These are phyloP conservation scores for Penicillium brevicompactum DNA, from an alignment of 2,329 filamentous ascomycete species.

Conservation along the genomic window DNA sequence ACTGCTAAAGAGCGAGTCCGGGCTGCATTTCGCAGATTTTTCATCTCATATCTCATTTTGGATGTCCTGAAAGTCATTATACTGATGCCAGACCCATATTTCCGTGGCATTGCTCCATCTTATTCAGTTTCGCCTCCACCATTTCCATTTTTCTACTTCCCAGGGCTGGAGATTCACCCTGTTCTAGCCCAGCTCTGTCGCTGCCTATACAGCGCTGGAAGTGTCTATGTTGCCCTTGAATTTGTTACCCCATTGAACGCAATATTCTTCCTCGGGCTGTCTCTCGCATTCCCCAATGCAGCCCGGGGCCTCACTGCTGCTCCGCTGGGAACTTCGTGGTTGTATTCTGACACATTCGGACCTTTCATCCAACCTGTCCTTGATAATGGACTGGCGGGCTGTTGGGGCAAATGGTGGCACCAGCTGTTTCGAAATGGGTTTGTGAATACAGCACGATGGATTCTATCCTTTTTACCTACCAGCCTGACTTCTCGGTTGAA, in stretches of 20 bases:
- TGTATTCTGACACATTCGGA: slow-evolving; percentile 63
- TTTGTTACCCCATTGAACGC: slow-evolving; percentile 64
- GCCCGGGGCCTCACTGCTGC: slow-evolving; percentile 63
- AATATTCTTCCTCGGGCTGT: slow-evolving; percentile 59
- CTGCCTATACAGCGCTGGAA: slow-evolving; percentile 57
- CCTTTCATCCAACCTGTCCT: slow-evolving; percentile 40
- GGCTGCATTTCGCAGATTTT: slow-evolving; percentile 49
- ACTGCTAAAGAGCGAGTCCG: slow-evolving; percentile 52
- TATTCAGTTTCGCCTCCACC: slow-evolving; percentile 40
- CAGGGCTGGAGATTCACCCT: slow-evolving; percentile 41
- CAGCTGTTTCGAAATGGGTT: slow-evolving; percentile 75
- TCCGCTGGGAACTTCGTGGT: slow-evolving; percentile 61
- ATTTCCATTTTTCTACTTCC: slow-evolving; percentile 47
- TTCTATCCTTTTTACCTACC: slow-evolving; percentile 31
- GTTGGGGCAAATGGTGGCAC: slow-evolving; percentile 90
- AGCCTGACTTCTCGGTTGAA: slow-evolving; percentile 15
- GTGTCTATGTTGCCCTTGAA: slow-evolving; percentile 62
- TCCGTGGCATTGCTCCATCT: slow-evolving; percentile 59
- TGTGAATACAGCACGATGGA: slow-evolving; percentile 42
- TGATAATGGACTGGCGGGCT: slow-evolving; percentile 73
- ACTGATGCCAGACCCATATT: slow-evolving; percentile 77
- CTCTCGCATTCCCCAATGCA: slow-evolving; percentile 51
- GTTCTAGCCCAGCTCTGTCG: slow-evolving; percentile 58
- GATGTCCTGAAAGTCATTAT: slow-evolving; percentile 68
- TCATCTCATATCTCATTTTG: slow-evolving; percentile 65